A percentile compares a stretch with the other conserved stretches of the same genome.
These are phyloP conservation scores for Vinca major DNA, from an alignment of 305 asterid species.

Conservation along the genomic window DNA sequence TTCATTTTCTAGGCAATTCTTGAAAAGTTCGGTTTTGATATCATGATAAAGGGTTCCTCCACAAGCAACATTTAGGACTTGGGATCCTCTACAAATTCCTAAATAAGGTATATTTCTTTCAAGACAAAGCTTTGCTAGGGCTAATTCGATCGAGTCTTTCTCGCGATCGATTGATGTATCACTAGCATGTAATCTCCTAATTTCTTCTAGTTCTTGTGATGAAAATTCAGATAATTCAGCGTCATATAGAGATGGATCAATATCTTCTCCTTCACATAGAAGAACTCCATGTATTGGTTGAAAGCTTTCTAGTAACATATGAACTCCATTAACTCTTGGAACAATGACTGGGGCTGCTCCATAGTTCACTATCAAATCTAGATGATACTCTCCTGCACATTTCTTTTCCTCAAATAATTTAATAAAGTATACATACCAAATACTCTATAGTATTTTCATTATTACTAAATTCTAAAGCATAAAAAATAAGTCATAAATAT, in stretches of 20 bases:
- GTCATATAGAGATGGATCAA: constrained; percentile 33
- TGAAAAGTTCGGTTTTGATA: constrained; percentile 41
- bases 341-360: constrained; percentile 75
- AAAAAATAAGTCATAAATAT: no score
- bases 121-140: constrained; percentile 70
- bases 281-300: constrained; percentile 39
- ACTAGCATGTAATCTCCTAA: constrained; percentile 44
- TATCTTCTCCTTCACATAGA: constrained; percentile 42
- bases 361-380: constrained; percentile 62
- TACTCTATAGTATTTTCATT: no score
- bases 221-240: constrained; percentile 39
- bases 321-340: constrained; percentile 68
- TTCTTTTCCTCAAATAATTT: background rate
- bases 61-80: constrained; percentile 70
- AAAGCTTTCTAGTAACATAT: constrained; percentile 28
- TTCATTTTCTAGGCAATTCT: constrained; percentile 11
- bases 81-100: constrained; percentile 84
- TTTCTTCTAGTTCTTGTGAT: constrained; percentile 54
- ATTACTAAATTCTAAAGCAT: no score
- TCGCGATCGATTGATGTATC: constrained; percentile 68
- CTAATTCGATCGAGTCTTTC: constrained; percentile 60
- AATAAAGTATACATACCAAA: no score
- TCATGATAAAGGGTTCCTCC: constrained; percentile 79
- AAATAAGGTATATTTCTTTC: constrained; percentile 72
- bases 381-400: constrained; percentile 65